Evolutionary conservation across 129 eudicot species (phyloP), one percentile per base, ranked within the genome.

Genomic region (Lactuca sativa): DNA sequence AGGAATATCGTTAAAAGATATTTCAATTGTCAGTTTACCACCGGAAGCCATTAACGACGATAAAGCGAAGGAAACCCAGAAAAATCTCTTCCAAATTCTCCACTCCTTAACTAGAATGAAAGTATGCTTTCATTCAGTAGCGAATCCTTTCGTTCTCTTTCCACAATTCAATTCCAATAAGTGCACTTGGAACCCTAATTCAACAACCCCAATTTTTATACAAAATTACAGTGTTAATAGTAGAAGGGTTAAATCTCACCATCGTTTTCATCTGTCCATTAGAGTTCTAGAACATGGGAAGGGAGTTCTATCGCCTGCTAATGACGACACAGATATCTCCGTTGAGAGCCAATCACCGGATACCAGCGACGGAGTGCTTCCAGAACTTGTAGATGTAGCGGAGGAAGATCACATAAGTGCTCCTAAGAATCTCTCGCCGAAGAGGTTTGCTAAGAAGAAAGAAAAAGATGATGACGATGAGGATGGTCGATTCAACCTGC

Each of bases 401-500:
- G 76, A 77, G 16, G 64, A 41, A 13, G 72, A 13, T 25, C 2
- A 13, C 10, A 74, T 14, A 64, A 78, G 7, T 32, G 80, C 81
- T 63, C 80, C 70, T 62, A 44, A 31, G 62, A 30, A 15, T 55
- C 16, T 71, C 5, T 18, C 83, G 64, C 48, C 80, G 9, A 79
- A 61, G 52, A 79, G 71, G 55, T 7, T 63, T 25, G 48, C 12
- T 3, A 80, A 62, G 72, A 84, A 76, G 82, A 66, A 71, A 53
- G 51, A 7, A 33, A 48, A 40, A 33, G 36, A 40, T 34, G 76
- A 79, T 54, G 72, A 75, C 5, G 82, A 66, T 7, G 82, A 77
- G 6, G 86, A 80, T 59, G 77, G 9, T 52, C 81, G 95, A 47
- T 91, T 85, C 74, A 88, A 80, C 58, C 78, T 91, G 51, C 81